Evolutionary conservation across 345 rosid species (phyloP).

Genomic region (Euclidium syriacum): DNA sequence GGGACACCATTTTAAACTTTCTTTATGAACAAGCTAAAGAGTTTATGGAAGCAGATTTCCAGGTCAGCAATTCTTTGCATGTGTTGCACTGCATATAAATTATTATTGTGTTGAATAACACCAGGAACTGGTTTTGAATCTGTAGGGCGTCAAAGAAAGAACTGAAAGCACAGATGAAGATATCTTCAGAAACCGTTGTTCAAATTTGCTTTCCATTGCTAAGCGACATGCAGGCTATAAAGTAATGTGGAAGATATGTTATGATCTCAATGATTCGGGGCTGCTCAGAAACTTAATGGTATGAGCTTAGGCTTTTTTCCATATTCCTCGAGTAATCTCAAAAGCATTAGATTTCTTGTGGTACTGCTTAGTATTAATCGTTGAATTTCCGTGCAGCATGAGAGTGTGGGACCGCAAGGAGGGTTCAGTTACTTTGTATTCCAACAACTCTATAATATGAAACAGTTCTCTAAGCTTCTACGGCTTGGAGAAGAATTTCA

Average conservation of each 20-base stretch:
- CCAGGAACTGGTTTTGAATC: constrained; percentile 14
- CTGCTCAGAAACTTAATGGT: constrained; percentile 88
- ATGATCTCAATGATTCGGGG: constrained; percentile 70
- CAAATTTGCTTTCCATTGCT: constrained; percentile 61
- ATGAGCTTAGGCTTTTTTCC: constrained; percentile 21
- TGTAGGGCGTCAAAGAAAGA: constrained; percentile 47
- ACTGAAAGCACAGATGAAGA: constrained; percentile 41
- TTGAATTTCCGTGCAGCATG: constrained; percentile 47
- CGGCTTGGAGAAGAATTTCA: constrained; percentile 96
- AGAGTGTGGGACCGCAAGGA: constrained; percentile 83
- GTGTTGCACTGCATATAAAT: not conserved
- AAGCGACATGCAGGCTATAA: constrained; percentile 77
- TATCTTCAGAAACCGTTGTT: constrained; percentile 52
- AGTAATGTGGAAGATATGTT: constrained; percentile 80
- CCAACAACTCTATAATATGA: constrained; percentile 56
- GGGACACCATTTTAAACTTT: constrained; percentile 63
- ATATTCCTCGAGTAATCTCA: not conserved
- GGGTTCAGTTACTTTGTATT: constrained; percentile 94
- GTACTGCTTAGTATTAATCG: not conserved
- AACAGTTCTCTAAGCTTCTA: constrained; percentile 71
- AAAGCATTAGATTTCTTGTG: not conserved
- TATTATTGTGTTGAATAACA: constrained; percentile 3
- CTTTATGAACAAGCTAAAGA: constrained; percentile 65
- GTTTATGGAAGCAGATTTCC: constrained; percentile 38
- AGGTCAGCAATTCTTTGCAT: constrained; percentile 39